Base-by-base conservation (phyloP, 2,329 filamentous ascomycete species). In the Aspergillus transmontanensis region DNA sequence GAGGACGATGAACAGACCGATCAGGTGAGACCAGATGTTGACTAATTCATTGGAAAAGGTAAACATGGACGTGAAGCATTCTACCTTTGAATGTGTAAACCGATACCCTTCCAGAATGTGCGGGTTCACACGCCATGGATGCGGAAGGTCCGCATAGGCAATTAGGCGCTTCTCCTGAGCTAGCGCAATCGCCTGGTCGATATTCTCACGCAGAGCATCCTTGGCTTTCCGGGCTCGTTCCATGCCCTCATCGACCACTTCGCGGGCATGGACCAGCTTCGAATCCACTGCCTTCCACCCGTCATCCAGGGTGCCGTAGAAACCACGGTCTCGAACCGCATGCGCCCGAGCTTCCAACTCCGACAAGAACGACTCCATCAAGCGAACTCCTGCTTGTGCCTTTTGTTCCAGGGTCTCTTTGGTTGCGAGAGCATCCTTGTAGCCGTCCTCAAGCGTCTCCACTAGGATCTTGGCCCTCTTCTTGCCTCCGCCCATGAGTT, bases 21-120 rank as follows among this genome's bases (percentile, higher is more conserved):
- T 85, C 14, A 90, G 87, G 76, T 99, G 95, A 2, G 94, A 94
- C 95, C 95, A 99, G 74, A 99, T 99, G 80, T 99, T 99, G 82
- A 98, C 90, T 46, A 90, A 87, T 80, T 99, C 95, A 79, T 99
- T 99, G 67, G 92, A 96, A 63, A 95, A 82, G 66, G 87, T 86
- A 73, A 97, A 94, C 66, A 92, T 88, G 26, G 93, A 97, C 58
- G 87, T 86, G 58, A 98, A 83, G 76, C 94, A 98, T 70, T 94
- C 94, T 61, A 94, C 82, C 78, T 96, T 96, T 64, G 92, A 93
- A 72, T 96, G 92, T 65, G 88, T 91, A 82, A 99, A 99, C 58
- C 95, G 94, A 77, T 99, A 99, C 21, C 95, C 95, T 59, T 87
- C 88, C 58, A 89, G 84, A 75, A 99, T 98, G 79, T 99, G 93